Percentiles rank a stretch among this genome's conserved stretches.
Conservation (phyloP, 106 monocot genomes). For the Platanthera zijinensis region DNA sequence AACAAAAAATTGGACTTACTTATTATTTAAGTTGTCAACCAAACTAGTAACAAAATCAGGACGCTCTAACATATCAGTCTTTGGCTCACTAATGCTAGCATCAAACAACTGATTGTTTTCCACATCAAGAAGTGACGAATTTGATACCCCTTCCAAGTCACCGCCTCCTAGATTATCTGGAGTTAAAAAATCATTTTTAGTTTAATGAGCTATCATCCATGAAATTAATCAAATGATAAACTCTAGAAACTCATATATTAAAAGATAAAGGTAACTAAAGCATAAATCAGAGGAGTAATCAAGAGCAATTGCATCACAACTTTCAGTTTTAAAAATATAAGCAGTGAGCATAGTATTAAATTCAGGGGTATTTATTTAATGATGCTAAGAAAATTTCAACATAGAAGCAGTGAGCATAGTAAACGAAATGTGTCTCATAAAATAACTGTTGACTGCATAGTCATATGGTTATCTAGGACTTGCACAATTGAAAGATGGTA, state of each 20-base stretch:
- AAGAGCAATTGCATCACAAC: constrained; percentile 1
- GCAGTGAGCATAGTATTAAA: not conserved
- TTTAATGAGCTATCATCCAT: not conserved
- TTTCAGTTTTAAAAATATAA: not conserved
- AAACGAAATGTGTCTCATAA: not conserved
- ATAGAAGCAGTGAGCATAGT: not conserved
- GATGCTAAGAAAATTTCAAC: not conserved
- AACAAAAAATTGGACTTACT: not conserved
- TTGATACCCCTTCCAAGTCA: not conserved
- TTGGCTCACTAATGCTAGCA: not conserved
- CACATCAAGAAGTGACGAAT: not conserved
- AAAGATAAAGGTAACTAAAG: not conserved
- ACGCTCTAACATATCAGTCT: not conserved
- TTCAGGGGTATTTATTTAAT: not conserved
- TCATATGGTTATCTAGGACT: not conserved
- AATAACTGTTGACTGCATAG: not conserved
- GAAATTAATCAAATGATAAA: not conserved
- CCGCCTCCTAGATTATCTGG: constrained; percentile 5
- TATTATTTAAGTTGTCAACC: not conserved
- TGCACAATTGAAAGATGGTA: not conserved
- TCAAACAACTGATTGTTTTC: not conserved
- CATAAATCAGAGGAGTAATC: not conserved
- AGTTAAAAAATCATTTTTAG: not conserved
- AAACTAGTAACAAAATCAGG: not conserved
- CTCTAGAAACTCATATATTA: constrained; percentile 1